Evolutionary conservation across 1,284 basidiomycete species (phyloP).

Genomic region (Sporisorium scitamineum): DNA sequence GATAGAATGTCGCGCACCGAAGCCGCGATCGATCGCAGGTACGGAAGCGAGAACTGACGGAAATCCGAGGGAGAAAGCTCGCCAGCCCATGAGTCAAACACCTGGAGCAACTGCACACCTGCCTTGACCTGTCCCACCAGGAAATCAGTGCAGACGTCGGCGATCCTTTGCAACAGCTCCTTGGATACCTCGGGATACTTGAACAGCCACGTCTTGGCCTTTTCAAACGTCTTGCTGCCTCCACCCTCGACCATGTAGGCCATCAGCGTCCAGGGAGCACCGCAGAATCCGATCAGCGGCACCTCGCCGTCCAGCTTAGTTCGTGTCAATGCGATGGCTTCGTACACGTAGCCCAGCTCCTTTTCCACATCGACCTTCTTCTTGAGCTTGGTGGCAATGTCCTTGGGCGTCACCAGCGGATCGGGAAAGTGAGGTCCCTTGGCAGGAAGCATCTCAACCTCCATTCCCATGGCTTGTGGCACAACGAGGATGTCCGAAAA

Average conservation of each 20-base stretch:
- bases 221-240: constrained; percentile 66
- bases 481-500: constrained; percentile 69
- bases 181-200: constrained; percentile 66
- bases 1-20: constrained; percentile 65
- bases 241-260: constrained; percentile 69
- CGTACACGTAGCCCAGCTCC: constrained; percentile 68
- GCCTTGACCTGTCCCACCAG: constrained; percentile 67
- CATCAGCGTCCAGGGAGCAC: constrained; percentile 69
- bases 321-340: constrained; percentile 64
- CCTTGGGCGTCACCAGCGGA: constrained; percentile 63
- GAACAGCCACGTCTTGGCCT: constrained; percentile 68
- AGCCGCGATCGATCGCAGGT: constrained; percentile 61
- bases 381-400: constrained; percentile 56
- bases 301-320: constrained; percentile 65
- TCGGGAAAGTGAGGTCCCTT: constrained; percentile 67
- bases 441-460: constrained; percentile 66
- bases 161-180: constrained; percentile 63
- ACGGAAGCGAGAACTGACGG: constrained; percentile 66
- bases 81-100: constrained; percentile 69
- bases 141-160: constrained; percentile 66
- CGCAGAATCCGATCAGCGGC: constrained; percentile 69
- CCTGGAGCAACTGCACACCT: constrained; percentile 66
- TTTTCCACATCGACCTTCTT: constrained; percentile 68
- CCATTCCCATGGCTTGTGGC: constrained; percentile 69
- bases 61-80: constrained; percentile 68